These are phyloP conservation scores for Ophiosphaerella korrae DNA, from an alignment of 2,329 filamentous ascomycete species.

Conservation along the genomic window DNA sequence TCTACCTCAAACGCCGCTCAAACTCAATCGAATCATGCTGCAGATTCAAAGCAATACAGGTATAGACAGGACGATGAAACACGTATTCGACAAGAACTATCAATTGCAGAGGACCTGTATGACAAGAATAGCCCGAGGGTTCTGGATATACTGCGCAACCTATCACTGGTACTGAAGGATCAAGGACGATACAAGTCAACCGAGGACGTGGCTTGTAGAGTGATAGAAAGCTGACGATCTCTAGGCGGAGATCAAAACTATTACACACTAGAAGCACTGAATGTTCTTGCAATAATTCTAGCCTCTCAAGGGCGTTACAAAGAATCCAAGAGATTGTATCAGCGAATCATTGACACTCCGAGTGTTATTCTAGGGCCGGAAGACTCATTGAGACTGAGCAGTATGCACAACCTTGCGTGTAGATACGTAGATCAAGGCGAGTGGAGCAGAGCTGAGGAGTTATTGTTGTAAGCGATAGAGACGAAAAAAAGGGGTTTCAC, in stretches of 20 bases:
- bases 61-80: slow-evolving; percentile 19
- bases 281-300: slow-evolving; percentile 15
- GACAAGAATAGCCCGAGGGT: neutral
- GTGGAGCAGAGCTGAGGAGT: neutral
- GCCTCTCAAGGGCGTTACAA: slow-evolving; percentile 13
- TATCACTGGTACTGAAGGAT: slow-evolving; percentile 12
- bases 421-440: too few relatives aligned
- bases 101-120: slow-evolving; percentile 5
- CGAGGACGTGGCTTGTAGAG: slow-evolving; percentile 16
- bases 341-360: neutral
- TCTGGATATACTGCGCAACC: slow-evolving; percentile 6
- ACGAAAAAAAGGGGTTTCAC: neutral
- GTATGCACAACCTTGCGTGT: too few relatives aligned
- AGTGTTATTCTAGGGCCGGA: too few relatives aligned
- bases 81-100: slow-evolving; percentile 15
- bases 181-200: slow-evolving; percentile 25
- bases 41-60: slow-evolving; percentile 1
- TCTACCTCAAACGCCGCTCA: neutral
- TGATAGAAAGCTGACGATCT: slow-evolving; percentile 13
- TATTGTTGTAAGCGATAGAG: neutral
- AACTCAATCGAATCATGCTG: neutral
- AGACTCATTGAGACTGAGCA: neutral
- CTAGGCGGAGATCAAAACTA: slow-evolving; percentile 2
- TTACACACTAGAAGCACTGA: slow-evolving; percentile 9
- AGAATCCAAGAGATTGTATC: slow-evolving; percentile 13